These are phyloP conservation scores for Mortierella sp. DNA, from an alignment of 371 early-diverging fungal species.

Conservation along the genomic window DNA sequence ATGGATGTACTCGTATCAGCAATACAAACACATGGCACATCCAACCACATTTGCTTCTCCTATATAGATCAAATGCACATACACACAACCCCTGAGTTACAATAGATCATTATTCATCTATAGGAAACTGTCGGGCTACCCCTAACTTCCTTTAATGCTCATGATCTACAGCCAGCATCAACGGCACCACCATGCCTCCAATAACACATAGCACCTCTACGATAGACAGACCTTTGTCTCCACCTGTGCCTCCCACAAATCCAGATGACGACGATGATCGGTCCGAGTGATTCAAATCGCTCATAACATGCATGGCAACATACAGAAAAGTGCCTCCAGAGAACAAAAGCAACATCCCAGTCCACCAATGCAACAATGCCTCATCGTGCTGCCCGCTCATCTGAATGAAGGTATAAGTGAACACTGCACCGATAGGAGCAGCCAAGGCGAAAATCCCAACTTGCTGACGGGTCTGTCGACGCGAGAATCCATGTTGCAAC, in stretches of 20 bases:
- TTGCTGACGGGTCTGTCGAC: slow-evolving; percentile 76
- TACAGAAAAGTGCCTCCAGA: slow-evolving; percentile 93
- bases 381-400: slow-evolving; percentile 45
- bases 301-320: slow-evolving; percentile 79
- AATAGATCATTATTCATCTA: too few species aligned
- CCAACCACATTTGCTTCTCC: too few species aligned
- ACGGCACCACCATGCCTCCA: slow-evolving; percentile 50
- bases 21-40: too few species aligned
- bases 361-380: slow-evolving; percentile 74
- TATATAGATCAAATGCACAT: too few species aligned
- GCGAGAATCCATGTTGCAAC: slow-evolving; percentile 74
- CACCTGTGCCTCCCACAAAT: slow-evolving; percentile 39
- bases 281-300: slow-evolving; percentile 49
- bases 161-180: slow-evolving; percentile 49
- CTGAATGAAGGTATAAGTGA: slow-evolving; percentile 72
- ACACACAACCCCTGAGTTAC: too few species aligned
- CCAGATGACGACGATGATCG: slow-evolving; percentile 21
- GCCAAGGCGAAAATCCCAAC: slow-evolving; percentile 85
- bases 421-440: slow-evolving; percentile 85
- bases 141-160: slow-evolving; percentile 31
- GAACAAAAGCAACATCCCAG: slow-evolving; percentile 84
- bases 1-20: too few species aligned
- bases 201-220: slow-evolving; percentile 46
- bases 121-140: too few species aligned
- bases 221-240: slow-evolving; percentile 43